Percentiles rank a stretch among this genome's conserved stretches.
Conservation (phyloP, 2,329 filamentous ascomycete species). For the Aspergillus sclerotialis region DNA sequence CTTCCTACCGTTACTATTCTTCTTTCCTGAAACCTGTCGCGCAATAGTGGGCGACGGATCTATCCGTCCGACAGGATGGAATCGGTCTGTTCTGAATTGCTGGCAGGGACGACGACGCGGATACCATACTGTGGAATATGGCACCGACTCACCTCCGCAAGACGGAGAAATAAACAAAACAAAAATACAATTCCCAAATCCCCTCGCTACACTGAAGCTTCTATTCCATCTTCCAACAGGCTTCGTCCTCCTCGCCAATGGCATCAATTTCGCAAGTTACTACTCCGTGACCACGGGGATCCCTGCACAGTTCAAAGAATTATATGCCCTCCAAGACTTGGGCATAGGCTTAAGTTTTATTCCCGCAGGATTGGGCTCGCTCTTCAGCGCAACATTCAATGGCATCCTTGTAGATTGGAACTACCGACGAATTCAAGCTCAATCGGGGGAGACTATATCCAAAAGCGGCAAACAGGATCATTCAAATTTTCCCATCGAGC, state of each 20-base stretch:
- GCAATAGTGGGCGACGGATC: conserved; percentile 28
- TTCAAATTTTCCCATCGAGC: conserved; percentile 37
- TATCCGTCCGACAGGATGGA: conserved; percentile 20
- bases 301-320: conserved; percentile 26
- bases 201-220: conserved; percentile 23
- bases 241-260: conserved; percentile 28
- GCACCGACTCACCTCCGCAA: neutral
- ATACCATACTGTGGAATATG: neutral
- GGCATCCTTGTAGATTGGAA: conserved; percentile 39
- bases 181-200: conserved; percentile 21
- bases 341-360: conserved; percentile 39
- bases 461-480: conserved; percentile 32
- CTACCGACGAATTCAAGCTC: conserved; percentile 29
- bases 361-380: conserved; percentile 34
- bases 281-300: conserved; percentile 37
- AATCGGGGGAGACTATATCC: conserved; percentile 23
- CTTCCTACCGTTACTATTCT: conserved; percentile 14
- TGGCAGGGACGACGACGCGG: neutral
- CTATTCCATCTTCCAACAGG: conserved; percentile 25
- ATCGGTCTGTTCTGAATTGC: conserved; percentile 16
- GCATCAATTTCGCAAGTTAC: conserved; percentile 34
- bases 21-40: conserved; percentile 32
- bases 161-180: neutral
- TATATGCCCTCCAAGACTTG: conserved; percentile 35
- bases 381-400: conserved; percentile 33